Conservation (phyloP, 352 stramenopile species). For the Pythium apleroticum region DNA sequence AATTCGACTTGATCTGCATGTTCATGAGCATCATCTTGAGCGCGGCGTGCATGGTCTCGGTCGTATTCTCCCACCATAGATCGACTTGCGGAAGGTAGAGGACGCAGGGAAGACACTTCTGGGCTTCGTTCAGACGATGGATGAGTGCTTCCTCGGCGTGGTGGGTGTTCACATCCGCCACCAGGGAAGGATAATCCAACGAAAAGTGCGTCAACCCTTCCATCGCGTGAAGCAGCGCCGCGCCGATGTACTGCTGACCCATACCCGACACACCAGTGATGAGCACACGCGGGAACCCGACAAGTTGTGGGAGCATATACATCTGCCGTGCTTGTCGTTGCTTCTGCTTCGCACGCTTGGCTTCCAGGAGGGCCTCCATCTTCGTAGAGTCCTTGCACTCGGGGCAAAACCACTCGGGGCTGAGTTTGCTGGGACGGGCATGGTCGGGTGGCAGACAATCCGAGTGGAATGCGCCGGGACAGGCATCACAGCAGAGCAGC, state of each 20-base stretch:
- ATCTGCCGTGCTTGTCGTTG: constrained; percentile 27
- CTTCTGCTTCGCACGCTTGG: constrained; percentile 15
- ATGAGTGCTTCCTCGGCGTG: constrained; percentile 79
- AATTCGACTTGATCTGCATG: constrained; percentile 62
- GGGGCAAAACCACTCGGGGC: constrained; percentile 50
- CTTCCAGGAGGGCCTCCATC: constrained; percentile 28
- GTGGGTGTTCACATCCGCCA: constrained; percentile 68
- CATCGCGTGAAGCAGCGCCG: constrained; percentile 65
- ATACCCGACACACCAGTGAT: constrained; percentile 59
- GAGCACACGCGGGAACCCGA: constrained; percentile 70
- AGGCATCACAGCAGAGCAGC: constrained; percentile 60
- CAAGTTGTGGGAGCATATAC: constrained; percentile 46
- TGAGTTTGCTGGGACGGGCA: constrained; percentile 9
- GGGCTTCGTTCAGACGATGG: constrained; percentile 62
- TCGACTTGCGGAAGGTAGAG: constrained; percentile 78
- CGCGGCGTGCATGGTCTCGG: constrained; percentile 65
- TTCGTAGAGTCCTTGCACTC: constrained; percentile 42
- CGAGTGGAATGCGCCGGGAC: constrained; percentile 60
- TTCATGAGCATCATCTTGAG: constrained; percentile 84
- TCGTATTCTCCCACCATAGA: constrained; percentile 74
- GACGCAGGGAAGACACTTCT: constrained; percentile 77
- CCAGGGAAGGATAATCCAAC: constrained; percentile 74
- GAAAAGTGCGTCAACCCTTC: constrained; percentile 80
- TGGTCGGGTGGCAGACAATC: constrained; percentile 36
- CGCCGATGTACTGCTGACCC: constrained; percentile 71